A percentile compares a stretch with the other conserved stretches of the same genome.
Conservation (phyloP, 2,329 filamentous ascomycete genomes). For the Rosellinia necatrix region DNA sequence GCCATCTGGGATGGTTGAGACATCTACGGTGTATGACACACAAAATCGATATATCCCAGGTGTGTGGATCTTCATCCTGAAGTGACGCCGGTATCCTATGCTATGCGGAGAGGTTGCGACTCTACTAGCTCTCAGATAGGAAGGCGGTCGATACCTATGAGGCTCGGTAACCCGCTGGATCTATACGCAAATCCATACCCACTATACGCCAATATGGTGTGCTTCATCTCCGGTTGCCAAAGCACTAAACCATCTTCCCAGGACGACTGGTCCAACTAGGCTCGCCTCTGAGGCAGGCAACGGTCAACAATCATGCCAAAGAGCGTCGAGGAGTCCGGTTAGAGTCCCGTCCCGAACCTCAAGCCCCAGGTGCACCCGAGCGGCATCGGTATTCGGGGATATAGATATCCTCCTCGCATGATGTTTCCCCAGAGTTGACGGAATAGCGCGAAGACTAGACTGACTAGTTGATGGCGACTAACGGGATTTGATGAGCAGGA, state of each 20-base stretch:
- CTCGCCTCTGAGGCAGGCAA: not conserved
- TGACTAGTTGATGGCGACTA: no score
- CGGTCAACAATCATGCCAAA: not conserved
- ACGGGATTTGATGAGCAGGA: no score
- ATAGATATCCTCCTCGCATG: no score
- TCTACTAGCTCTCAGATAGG: conserved; percentile 18
- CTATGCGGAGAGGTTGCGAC: not conserved
- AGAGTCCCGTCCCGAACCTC: not conserved
- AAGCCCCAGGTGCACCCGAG: not conserved
- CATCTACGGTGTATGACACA: conserved; percentile 3
- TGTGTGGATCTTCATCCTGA: not conserved
- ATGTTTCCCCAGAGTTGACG: no score
- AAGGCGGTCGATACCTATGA: conserved; percentile 17
- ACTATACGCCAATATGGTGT: not conserved
- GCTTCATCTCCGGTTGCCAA: not conserved
- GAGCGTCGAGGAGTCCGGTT: not conserved
- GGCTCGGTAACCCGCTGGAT: conserved; percentile 7
- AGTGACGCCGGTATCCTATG: not conserved
- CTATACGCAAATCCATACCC: not conserved
- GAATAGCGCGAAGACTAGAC: no score
- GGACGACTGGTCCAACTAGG: not conserved
- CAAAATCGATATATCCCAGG: not conserved
- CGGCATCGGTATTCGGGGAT: no score
- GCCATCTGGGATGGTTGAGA: not conserved
- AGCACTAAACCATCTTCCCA: not conserved